Conservation (phyloP, 169 alveolate species). For the Plasmodium knowlesi region DNA sequence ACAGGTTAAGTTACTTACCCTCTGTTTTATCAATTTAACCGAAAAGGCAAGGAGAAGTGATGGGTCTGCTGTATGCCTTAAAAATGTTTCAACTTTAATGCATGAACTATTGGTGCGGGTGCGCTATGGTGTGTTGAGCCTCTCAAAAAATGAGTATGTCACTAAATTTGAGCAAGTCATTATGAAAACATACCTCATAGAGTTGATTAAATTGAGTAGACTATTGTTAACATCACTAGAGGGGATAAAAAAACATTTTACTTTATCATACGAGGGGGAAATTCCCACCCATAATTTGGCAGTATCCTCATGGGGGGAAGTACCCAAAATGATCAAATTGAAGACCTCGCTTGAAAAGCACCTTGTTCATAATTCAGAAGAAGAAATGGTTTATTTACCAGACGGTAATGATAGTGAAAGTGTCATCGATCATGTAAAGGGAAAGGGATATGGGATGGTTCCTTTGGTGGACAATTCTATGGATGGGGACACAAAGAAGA, state of each 20-base stretch:
- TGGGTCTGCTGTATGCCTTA: background rate
- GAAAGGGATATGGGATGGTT: background rate
- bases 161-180: conserved; percentile 34
- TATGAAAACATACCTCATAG: conserved; percentile 44
- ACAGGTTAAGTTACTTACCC: conserved; percentile 21
- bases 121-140: conserved; percentile 3
- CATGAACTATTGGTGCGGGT: conserved; percentile 1
- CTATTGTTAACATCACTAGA: conserved; percentile 11
- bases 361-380: background rate
- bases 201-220: conserved; percentile 10
- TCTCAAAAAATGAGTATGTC: background rate
- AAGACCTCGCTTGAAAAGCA: background rate
- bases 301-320: background rate
- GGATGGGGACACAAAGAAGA: background rate
- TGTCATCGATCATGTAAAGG: background rate
- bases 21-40: conserved; percentile 24
- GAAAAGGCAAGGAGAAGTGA: conserved; percentile 19
- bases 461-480: background rate
- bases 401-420: background rate
- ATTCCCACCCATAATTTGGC: background rate
- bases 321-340: background rate
- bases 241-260: background rate
- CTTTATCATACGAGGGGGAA: background rate
- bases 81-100: conserved; percentile 9
- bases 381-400: background rate